Conservation (phyloP, 2,329 filamentous ascomycete species). For the Pseudogymnoascus sp. region DNA sequence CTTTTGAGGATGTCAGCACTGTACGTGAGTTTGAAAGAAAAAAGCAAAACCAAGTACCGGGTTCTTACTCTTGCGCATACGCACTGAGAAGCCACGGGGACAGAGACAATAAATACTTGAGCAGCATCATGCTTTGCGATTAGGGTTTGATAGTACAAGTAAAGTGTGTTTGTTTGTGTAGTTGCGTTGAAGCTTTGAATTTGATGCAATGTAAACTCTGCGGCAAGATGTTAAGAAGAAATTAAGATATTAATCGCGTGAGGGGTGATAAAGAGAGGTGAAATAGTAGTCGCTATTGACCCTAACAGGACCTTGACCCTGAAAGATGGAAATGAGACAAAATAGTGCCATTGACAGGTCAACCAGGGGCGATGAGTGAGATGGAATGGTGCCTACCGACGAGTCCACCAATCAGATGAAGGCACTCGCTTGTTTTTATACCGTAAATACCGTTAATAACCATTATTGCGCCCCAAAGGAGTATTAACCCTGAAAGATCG, state of each 20-base stretch:
- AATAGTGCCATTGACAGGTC: not conserved
- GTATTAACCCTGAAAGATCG: not conserved
- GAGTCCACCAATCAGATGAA: not conserved
- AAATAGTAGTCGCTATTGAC: not conserved
- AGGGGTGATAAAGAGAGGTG: not conserved
- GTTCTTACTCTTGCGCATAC: not conserved
- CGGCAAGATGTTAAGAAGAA: not conserved
- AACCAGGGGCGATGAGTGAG: not conserved
- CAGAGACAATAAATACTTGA: not conserved
- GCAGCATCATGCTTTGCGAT: not conserved
- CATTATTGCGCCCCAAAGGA: not conserved
- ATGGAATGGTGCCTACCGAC: not conserved
- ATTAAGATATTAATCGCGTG: not conserved
- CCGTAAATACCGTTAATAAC: not conserved
- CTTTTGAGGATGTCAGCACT: not conserved
- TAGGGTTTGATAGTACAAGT: not conserved
- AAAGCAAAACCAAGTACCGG: not conserved
- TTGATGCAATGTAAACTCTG: not conserved
- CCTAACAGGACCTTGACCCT: too few species aligned
- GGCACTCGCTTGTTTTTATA: not conserved
- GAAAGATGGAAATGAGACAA: not conserved
- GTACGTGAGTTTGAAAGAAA: not conserved
- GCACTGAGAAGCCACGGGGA: not conserved
- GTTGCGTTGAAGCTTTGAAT: not conserved
- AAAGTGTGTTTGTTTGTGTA: not conserved